phyloP scores from a whole-genome alignment of 768 basidiomycete species.

The Inosperma sp. region DNA sequence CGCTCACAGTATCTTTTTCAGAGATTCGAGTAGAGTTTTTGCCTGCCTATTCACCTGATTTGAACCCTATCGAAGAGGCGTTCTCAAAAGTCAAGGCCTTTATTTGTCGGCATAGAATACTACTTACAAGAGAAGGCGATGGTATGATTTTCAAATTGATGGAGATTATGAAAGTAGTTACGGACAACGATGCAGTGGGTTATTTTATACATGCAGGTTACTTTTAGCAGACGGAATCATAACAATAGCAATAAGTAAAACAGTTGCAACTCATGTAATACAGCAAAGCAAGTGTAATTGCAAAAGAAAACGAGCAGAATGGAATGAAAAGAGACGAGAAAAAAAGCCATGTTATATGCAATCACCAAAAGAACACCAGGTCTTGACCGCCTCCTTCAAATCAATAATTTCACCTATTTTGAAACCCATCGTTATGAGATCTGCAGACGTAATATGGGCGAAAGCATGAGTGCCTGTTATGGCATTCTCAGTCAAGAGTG shows the following conservation, averaged over 20 bases:
- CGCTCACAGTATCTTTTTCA: not conserved
- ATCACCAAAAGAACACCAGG: slow-evolving; percentile 8
- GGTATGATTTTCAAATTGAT: slow-evolving; percentile 27
- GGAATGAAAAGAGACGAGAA: not conserved
- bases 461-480: slow-evolving; percentile 16
- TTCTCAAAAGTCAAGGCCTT: slow-evolving; percentile 35
- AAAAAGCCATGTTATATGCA: not conserved
- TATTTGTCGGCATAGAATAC: slow-evolving; percentile 19
- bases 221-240: slow-evolving; percentile 12
- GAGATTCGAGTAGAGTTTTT: slow-evolving; percentile 4
- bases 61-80: slow-evolving; percentile 20
- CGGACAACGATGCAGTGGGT: slow-evolving; percentile 24
- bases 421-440: slow-evolving; percentile 21
- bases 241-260: not conserved
- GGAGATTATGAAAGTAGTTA: slow-evolving; percentile 25
- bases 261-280: not conserved
- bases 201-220: slow-evolving; percentile 34
- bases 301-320: not conserved
- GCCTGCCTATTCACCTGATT: slow-evolving; percentile 5
- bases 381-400: slow-evolving; percentile 19
- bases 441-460: slow-evolving; percentile 9
- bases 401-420: slow-evolving; percentile 17
- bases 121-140: slow-evolving; percentile 3
- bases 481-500: slow-evolving; percentile 8
- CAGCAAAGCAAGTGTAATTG: not conserved